Evolutionary conservation across 768 basidiomycete species (phyloP).

Genomic region (Tephrocybe sp.): DNA sequence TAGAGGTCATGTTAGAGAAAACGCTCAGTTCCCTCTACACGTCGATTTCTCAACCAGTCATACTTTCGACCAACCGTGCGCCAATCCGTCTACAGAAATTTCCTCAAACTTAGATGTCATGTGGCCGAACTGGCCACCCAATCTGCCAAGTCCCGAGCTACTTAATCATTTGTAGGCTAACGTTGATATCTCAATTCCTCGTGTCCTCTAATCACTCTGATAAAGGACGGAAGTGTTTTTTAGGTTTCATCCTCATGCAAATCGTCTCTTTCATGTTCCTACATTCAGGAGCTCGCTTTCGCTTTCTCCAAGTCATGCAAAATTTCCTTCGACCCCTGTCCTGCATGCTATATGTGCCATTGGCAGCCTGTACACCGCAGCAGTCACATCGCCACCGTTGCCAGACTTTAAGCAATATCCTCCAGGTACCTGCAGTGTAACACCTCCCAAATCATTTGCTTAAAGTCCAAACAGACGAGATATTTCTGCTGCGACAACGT

Average conservation of each 20-base stretch:
- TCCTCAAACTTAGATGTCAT: conserved; percentile 36
- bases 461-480: conserved; percentile 39
- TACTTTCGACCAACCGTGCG: conserved; percentile 12
- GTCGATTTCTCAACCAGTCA: conserved; percentile 15
- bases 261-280: conserved; percentile 63
- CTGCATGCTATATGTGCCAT: conserved; percentile 88
- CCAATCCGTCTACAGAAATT: conserved; percentile 10
- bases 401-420: conserved; percentile 47
- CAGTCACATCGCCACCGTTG: conserved; percentile 53
- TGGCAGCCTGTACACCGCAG: conserved; percentile 73
- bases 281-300: conserved; percentile 64
- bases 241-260: conserved; percentile 69
- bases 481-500: conserved; percentile 47
- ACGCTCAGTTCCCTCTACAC: conserved; percentile 25
- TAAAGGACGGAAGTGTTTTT: conserved; percentile 73
- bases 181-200: neutral
- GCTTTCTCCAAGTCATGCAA: conserved; percentile 63
- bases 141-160: conserved; percentile 60
- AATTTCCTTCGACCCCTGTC: conserved; percentile 68
- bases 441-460: neutral
- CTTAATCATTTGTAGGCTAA: conserved; percentile 60
- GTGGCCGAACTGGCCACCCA: conserved; percentile 60
- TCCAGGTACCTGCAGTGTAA: conserved; percentile 30
- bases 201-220: neutral
- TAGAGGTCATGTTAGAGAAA: conserved; percentile 13